phyloP scores from a whole-genome alignment of 257 asterid species.

The Prunella vulgaris region DNA sequence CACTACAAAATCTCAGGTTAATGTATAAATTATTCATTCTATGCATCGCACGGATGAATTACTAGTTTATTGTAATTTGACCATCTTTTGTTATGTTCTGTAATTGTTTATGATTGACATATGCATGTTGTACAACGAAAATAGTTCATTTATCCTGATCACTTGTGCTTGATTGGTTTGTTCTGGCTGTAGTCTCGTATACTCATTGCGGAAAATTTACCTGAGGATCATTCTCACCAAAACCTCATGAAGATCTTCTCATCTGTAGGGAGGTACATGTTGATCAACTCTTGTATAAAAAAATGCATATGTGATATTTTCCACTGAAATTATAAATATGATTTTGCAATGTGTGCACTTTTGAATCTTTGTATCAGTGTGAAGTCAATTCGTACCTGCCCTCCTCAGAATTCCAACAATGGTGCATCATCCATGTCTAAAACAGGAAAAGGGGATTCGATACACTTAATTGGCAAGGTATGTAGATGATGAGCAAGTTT shows the following conservation, averaged over 20 bases:
- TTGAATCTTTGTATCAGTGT: constrained; percentile 48
- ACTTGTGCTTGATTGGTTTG: constrained; percentile 4
- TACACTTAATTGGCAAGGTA: constrained; percentile 73
- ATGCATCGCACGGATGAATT: too few relatives aligned
- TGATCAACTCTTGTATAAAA: constrained; percentile 9
- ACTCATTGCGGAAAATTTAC: constrained; percentile 78
- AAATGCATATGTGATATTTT: not conserved
- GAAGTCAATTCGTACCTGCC: constrained; percentile 88
- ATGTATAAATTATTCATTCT: too few relatives aligned
- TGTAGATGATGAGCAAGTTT: not conserved
- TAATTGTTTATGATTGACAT: not conserved
- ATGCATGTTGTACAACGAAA: not conserved
- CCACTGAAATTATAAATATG: not conserved
- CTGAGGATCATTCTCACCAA: constrained; percentile 93
- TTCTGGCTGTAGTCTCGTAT: constrained; percentile 61
- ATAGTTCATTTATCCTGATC: constrained; percentile 1
- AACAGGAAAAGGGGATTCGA: constrained; percentile 57
- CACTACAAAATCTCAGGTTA: too few relatives aligned
- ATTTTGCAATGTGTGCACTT: constrained; percentile 15
- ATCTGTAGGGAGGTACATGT: constrained; percentile 72
- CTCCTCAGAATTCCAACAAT: constrained; percentile 54
- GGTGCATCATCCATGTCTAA: constrained; percentile 50
- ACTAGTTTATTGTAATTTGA: not conserved
- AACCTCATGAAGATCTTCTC: constrained; percentile 85
- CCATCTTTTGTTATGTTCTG: not conserved